These are phyloP conservation scores for Fomitopsis betulina DNA, from an alignment of 1,284 basidiomycete species.

Conservation along the genomic window DNA sequence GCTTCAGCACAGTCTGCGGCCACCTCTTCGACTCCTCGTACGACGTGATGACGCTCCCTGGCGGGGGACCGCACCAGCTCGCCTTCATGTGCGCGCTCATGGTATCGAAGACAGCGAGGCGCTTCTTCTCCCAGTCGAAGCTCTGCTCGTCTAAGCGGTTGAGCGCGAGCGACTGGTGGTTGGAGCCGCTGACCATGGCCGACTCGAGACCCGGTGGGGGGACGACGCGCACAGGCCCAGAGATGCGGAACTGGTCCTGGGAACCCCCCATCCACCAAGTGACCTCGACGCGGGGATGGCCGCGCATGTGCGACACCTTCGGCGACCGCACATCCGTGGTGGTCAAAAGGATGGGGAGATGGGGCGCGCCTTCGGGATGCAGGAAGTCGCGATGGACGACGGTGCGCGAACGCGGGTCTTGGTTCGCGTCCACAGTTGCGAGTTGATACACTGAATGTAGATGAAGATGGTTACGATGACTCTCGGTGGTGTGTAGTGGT, in stretches of 20 bases:
- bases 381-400: constrained; percentile 56
- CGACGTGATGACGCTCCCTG: constrained; percentile 46
- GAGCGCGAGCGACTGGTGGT: constrained; percentile 23
- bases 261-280: constrained; percentile 57
- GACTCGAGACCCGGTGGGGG: constrained; percentile 17
- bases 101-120: constrained; percentile 45
- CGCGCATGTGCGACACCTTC: constrained; percentile 49
- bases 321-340: constrained; percentile 47
- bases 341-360: constrained; percentile 52
- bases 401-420: constrained; percentile 53
- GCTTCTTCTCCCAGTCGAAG: constrained; percentile 61
- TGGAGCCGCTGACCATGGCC: constrained; percentile 5
- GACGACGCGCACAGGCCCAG: constrained; percentile 43
- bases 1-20: constrained; percentile 40
- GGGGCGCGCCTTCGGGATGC: constrained; percentile 32
- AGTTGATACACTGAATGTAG: constrained; percentile 53
- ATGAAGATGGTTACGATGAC: background rate
- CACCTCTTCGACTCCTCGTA: constrained; percentile 53
- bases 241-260: constrained; percentile 56
- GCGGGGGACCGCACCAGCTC: constrained; percentile 56
- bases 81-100: constrained; percentile 60
- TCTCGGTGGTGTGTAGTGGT: background rate
- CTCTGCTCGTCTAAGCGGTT: constrained; percentile 33
- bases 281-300: constrained; percentile 42
- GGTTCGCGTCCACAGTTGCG: constrained; percentile 46